Evolutionary conservation across 1,284 basidiomycete species (phyloP).

Genomic region (Irpex sp.): DNA sequence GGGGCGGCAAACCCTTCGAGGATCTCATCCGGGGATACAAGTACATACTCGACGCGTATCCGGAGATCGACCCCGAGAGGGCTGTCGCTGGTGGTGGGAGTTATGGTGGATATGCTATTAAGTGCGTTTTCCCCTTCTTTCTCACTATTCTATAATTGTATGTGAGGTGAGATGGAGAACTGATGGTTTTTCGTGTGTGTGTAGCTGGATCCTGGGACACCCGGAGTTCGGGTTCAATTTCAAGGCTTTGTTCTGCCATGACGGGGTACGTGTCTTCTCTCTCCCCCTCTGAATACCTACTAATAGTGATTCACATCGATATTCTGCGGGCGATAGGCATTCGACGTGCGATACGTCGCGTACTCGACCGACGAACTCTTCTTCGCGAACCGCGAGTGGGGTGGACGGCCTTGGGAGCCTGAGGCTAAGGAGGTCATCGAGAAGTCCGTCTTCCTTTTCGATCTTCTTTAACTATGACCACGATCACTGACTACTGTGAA

Average conservation of each 20-base stretch:
- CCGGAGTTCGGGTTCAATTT: slow-evolving; percentile 81
- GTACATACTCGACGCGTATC: slow-evolving; percentile 60
- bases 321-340: slow-evolving; percentile 36
- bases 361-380: slow-evolving; percentile 84
- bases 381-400: slow-evolving; percentile 85
- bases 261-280: slow-evolving; percentile 50
- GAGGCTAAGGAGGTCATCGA: slow-evolving; percentile 48
- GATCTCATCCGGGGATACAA: slow-evolving; percentile 78
- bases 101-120: slow-evolving; percentile 81
- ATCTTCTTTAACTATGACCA: no score
- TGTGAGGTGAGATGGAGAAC: no score
- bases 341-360: slow-evolving; percentile 69
- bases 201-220: slow-evolving; percentile 91
- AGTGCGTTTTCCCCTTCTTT: slow-evolving; percentile 37
- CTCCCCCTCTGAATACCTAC: no score
- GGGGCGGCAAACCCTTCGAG: slow-evolving; percentile 84
- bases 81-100: slow-evolving; percentile 79
- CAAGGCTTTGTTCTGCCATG: slow-evolving; percentile 86
- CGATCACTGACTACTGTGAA: neutral
- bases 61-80: slow-evolving; percentile 76
- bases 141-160: no score
- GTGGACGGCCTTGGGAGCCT: slow-evolving; percentile 72
- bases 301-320: no score
- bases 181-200: neutral
- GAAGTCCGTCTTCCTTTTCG: slow-evolving; percentile 37